Base-by-base conservation (phyloP, 371 early-diverging fungal genomes). In the Mortierella sp. region DNA sequence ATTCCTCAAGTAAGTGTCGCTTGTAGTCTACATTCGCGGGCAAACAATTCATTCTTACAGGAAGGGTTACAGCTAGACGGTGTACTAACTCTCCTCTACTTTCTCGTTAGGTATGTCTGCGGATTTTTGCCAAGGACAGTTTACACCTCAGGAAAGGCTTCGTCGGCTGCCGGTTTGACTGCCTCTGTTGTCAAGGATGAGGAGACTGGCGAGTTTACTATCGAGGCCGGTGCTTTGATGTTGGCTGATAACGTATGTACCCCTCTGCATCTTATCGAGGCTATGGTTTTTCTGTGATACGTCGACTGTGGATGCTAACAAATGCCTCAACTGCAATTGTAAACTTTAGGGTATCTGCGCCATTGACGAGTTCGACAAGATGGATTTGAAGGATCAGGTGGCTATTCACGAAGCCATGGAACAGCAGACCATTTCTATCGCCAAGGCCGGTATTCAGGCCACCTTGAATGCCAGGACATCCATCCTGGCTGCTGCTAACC, bases 401-500 rank as follows among this genome's bases (percentile, higher is more conserved):
- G 98, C 99, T 65, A 99, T 99, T 90, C 99, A 99, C 93, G 99
- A 99, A 92, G 99, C 99, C 24, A 99, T 99, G 99, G 99, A 99
- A 89, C 99, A 99, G 90, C 99, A 99, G 90, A 99, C 99, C 2
- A 99, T 99, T 75, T 96, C 97, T n/a, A 99, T 99, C 81, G 96
- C 99, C 58, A 99, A 99, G 87, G 99, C 99, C 48, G 99, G 99
- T 77, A 99, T 99, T 83, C 98, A 99, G 86, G 99, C 99, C 27
- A 99, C 99, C 55, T 91, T 99, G 81, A 99, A 99, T 89, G 99
- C 99, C 0, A 94, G 99, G 78, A 98, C 99, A 7, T 97, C 99
- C 54, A 98, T 99, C 74, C 90, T 99, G 54, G 99, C 99, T 1
- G 99, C 99, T 2, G 99, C 99, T 63, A 99, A 99, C 88, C 99